A percentile compares a stretch with the other conserved stretches of the same genome.
Evolutionary conservation across 140 eudicot species (phyloP).

Genomic region (Ambrosia hybrid): DNA sequence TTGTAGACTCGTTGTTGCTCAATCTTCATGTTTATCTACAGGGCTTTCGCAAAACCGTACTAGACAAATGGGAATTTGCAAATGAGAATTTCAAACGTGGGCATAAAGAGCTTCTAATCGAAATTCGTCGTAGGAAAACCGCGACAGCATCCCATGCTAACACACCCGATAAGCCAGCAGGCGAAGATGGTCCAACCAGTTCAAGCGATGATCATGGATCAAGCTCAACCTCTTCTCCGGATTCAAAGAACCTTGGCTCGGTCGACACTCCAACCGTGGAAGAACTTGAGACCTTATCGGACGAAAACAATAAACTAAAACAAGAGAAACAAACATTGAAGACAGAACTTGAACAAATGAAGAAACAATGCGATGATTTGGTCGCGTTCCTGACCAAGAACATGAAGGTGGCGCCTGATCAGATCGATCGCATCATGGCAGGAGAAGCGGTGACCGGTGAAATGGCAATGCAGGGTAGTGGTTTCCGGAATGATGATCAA

Average conservation of each 20-base stretch:
- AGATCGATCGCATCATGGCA: constrained; percentile 53
- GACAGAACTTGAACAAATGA: constrained; percentile 67
- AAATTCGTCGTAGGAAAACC: constrained; percentile 78
- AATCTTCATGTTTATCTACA: constrained; percentile 8
- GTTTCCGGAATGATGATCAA: constrained; percentile 19
- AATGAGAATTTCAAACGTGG: constrained; percentile 88
- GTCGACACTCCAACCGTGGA: constrained; percentile 54
- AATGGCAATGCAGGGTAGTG: constrained; percentile 18
- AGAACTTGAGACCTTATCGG: constrained; percentile 53
- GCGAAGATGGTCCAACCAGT: constrained; percentile 26
- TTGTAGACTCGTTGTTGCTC: no score
- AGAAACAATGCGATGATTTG: constrained; percentile 74
- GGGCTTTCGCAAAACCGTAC: constrained; percentile 89
- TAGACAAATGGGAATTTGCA: constrained; percentile 96
- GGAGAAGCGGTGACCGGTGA: constrained; percentile 31
- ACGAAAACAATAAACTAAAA: constrained; percentile 69
- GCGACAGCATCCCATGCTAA: constrained; percentile 28
- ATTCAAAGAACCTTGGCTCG: constrained; percentile 60
- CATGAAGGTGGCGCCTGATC: constrained; percentile 69
- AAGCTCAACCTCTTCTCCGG: constrained; percentile 75
- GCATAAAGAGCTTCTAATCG: constrained; percentile 52
- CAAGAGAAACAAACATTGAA: constrained; percentile 56
- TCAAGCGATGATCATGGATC: constrained; percentile 76
- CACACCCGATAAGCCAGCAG: constrained; percentile 34
- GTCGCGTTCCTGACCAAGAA: constrained; percentile 48